Conservation (phyloP, 148 eudicot genomes). For the Chenopodium album region DNA sequence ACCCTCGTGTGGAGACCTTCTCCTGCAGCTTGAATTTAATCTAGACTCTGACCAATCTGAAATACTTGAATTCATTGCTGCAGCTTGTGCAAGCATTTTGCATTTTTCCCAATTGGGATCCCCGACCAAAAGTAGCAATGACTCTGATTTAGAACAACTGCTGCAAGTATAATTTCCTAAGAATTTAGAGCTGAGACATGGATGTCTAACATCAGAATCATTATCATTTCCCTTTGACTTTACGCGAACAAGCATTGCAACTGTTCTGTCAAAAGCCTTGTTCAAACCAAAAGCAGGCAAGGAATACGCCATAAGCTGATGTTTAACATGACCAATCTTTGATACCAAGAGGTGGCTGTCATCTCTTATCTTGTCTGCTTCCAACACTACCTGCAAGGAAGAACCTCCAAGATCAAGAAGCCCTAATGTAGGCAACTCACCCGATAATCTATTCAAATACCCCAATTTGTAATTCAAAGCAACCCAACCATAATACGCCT, state of each 20-base stretch:
- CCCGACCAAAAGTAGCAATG: constrained; percentile 43
- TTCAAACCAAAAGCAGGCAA: constrained; percentile 75
- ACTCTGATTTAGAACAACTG: constrained; percentile 30
- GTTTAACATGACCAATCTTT: constrained; percentile 49
- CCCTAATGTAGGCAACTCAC: constrained; percentile 47
- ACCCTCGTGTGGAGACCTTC: constrained; percentile 42
- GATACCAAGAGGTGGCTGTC: constrained; percentile 41
- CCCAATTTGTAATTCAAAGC: constrained; percentile 74
- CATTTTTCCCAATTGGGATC: constrained; percentile 69
- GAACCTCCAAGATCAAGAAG: constrained; percentile 94
- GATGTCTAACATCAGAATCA: constrained; percentile 57
- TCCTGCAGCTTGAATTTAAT: constrained; percentile 40
- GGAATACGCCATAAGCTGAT: constrained; percentile 58
- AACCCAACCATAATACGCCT: constrained; percentile 88
- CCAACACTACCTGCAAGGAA: constrained; percentile 71
- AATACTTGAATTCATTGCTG: constrained; percentile 53
- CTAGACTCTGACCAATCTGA: constrained; percentile 39
- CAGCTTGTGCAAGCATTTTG: constrained; percentile 59
- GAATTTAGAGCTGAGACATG: constrained; percentile 59
- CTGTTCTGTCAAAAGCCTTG: constrained; percentile 72
- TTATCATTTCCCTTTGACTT: constrained; percentile 37
- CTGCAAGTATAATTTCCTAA: constrained; percentile 54
- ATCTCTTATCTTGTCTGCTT: constrained; percentile 29
- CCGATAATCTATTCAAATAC: constrained; percentile 36
- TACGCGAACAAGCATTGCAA: constrained; percentile 53